A percentile compares a stretch with the other conserved stretches of the same genome.
Conservation (phyloP, 371 early-diverging fungal genomes). For the Saksenaea vasiformis region DNA sequence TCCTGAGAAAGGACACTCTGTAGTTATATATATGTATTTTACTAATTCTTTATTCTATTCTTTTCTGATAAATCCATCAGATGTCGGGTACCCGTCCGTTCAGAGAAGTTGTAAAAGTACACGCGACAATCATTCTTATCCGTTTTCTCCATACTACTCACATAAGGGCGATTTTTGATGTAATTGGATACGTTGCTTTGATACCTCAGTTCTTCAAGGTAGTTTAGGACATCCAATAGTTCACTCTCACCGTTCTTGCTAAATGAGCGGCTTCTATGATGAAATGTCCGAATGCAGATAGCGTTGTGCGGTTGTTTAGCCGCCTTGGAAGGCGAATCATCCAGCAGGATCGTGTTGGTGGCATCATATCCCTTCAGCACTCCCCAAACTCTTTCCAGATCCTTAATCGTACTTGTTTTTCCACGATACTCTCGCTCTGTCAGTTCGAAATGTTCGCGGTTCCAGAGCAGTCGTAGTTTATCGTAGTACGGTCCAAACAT, state of each 20-base stretch:
- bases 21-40: too few species aligned
- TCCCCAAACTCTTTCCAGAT: slow-evolving; percentile 59
- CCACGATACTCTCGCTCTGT: slow-evolving; percentile 39
- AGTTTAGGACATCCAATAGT: slow-evolving; percentile 46
- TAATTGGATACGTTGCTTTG: slow-evolving; percentile 56
- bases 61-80: not conserved
- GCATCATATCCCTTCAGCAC: slow-evolving; percentile 46
- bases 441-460: slow-evolving; percentile 60
- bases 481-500: slow-evolving; percentile 44
- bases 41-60: too few species aligned
- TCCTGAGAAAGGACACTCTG: too few species aligned
- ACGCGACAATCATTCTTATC: not conserved
- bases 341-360: slow-evolving; percentile 69
- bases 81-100: not conserved
- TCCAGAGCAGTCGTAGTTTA: slow-evolving; percentile 59
- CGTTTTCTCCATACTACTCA: not conserved
- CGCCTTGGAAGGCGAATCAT: slow-evolving; percentile 68
- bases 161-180: slow-evolving; percentile 51
- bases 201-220: slow-evolving; percentile 44
- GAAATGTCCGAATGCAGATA: slow-evolving; percentile 39
- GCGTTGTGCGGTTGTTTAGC: slow-evolving; percentile 65
- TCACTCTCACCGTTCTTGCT: slow-evolving; percentile 44
- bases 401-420: slow-evolving; percentile 65
- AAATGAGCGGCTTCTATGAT: slow-evolving; percentile 18
- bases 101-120: not conserved